Evolutionary conservation across 2,329 filamentous ascomycete species (phyloP).

Genomic region (Neofusicoccum ribis): DNA sequence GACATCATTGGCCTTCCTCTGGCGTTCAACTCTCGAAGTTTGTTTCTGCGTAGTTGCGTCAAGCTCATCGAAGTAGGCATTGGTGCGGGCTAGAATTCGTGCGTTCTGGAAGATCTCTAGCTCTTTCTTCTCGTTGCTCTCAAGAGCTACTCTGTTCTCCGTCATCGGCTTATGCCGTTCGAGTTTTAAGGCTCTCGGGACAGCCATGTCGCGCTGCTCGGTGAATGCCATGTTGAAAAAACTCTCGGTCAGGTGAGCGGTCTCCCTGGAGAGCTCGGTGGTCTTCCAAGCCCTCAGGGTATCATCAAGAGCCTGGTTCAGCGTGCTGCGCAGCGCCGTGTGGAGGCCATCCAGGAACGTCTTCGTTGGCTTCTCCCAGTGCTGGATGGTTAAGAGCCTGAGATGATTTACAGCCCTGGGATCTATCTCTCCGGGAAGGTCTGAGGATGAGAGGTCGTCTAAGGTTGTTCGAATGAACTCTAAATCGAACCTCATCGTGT

Average conservation of each 20-base stretch:
- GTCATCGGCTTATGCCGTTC: conserved; percentile 41
- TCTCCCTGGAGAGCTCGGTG: conserved; percentile 32
- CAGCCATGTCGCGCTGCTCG: conserved; percentile 27
- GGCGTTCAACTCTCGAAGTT: conserved; percentile 26
- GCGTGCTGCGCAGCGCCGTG: conserved; percentile 10
- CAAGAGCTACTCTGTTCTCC: conserved; percentile 27
- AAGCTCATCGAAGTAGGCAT: conserved; percentile 29
- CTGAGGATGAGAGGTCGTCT: conserved; percentile 28
- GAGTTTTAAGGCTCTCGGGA: conserved; percentile 28
- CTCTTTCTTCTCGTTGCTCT: conserved; percentile 23
- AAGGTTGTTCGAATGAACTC: conserved; percentile 32
- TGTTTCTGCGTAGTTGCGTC: conserved; percentile 24
- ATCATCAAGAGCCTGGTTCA: conserved; percentile 30
- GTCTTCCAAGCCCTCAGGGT: conserved; percentile 31
- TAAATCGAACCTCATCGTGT: conserved; percentile 28
- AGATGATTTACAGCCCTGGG: conserved; percentile 36
- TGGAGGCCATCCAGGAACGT: conserved; percentile 31
- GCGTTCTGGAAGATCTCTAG: conserved; percentile 27
- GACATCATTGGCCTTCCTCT: conserved; percentile 30
- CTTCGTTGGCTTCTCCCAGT: conserved; percentile 33
- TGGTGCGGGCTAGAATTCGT: conserved; percentile 29
- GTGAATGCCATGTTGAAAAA: conserved; percentile 31
- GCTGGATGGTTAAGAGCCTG: conserved; percentile 28
- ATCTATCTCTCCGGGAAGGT: conserved; percentile 37
- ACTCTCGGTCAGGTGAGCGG: conserved; percentile 27